Percentiles rank a stretch among this genome's conserved stretches.
These are phyloP conservation scores for Phylloporus sp. DNA, from an alignment of 768 basidiomycete species.

Conservation along the genomic window DNA sequence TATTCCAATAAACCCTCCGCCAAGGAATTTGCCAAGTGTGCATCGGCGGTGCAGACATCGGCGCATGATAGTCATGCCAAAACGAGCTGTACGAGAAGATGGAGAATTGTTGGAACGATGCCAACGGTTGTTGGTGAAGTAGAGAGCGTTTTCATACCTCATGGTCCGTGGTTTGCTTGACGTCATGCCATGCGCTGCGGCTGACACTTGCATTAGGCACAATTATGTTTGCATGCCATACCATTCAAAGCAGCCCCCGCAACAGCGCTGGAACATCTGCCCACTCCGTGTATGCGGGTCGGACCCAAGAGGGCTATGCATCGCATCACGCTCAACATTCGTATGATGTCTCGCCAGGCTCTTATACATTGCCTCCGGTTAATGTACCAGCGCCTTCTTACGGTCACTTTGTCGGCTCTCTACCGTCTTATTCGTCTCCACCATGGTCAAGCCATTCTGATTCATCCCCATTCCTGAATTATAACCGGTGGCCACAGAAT, in stretches of 20 bases:
- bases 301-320: constrained; percentile 26
- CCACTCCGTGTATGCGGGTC: constrained; percentile 24
- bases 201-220: constrained; percentile 24
- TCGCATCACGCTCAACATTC: constrained; percentile 23
- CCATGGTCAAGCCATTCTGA: constrained; percentile 28
- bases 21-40: constrained; percentile 53
- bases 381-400: constrained; percentile 28
- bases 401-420: constrained; percentile 19
- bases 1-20: constrained; percentile 40
- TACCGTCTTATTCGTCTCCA: constrained; percentile 27
- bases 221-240: constrained; percentile 41
- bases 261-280: constrained; percentile 14
- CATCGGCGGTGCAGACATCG: constrained; percentile 56
- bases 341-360: constrained; percentile 26
- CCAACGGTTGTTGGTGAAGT: constrained; percentile 59
- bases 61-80: constrained; percentile 64
- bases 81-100: constrained; percentile 83
- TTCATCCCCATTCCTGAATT: constrained; percentile 27
- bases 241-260: constrained; percentile 27
- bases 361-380: constrained; percentile 33
- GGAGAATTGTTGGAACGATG: constrained; percentile 68
- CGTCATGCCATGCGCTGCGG: constrained; percentile 32
- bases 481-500: constrained; percentile 29
- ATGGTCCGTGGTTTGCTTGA: constrained; percentile 55
- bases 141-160: constrained; percentile 87